phyloP scores from a whole-genome alignment of 2,329 filamentous ascomycete genomes.

The Fusarium nygamai region DNA sequence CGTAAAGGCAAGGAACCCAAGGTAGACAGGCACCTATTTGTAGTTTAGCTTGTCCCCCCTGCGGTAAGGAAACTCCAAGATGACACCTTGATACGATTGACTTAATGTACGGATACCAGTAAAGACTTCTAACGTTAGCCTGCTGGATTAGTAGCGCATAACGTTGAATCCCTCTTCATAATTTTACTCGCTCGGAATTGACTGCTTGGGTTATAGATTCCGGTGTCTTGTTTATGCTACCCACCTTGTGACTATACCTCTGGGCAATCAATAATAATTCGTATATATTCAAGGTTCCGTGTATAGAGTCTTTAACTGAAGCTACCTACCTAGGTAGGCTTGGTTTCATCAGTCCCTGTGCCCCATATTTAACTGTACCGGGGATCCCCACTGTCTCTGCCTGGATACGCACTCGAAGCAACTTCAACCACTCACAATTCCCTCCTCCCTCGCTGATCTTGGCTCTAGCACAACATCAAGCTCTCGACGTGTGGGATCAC shows the following conservation, averaged over 20 bases:
- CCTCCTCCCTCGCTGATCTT: conserved; percentile 28
- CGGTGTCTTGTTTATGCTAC: background rate
- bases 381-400: background rate
- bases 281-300: background rate
- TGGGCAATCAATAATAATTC: background rate
- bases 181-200: background rate
- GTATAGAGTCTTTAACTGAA: background rate
- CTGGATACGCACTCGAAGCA: conserved; percentile 9
- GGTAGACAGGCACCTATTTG: conserved; percentile 4
- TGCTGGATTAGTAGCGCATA: background rate
- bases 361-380: conserved; percentile 11
- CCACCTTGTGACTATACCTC: background rate
- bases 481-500: conserved; percentile 13
- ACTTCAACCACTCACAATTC: conserved; percentile 20
- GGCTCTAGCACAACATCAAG: conserved; percentile 21
- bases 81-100: conserved; percentile 32
- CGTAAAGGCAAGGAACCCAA: background rate
- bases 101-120: background rate
- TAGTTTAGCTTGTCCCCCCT: conserved; percentile 11
- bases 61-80: conserved; percentile 24
- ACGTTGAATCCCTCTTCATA: background rate
- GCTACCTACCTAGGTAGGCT: background rate
- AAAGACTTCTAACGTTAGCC: background rate
- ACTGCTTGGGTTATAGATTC: background rate
- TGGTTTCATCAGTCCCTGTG: conserved; percentile 18